phyloP scores from a whole-genome alignment of 2,329 filamentous ascomycete genomes.

The Hypoxylon sp. region DNA sequence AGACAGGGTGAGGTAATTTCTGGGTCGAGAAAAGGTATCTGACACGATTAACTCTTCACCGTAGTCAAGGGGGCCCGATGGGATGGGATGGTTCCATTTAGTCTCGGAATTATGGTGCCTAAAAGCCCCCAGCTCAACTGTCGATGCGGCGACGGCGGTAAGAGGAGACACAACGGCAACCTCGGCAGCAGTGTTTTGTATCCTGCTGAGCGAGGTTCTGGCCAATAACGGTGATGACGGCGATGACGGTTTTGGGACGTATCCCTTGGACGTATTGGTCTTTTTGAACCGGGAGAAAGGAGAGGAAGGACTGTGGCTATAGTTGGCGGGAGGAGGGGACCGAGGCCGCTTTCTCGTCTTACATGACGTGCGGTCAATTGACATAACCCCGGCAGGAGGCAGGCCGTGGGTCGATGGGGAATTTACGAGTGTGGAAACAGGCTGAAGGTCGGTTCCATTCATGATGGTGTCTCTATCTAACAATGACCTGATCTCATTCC shows the following conservation, averaged over 20 bases:
- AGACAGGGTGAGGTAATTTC: slow-evolving; percentile 33
- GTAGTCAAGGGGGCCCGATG: slow-evolving; percentile 17
- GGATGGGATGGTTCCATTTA: slow-evolving; percentile 27
- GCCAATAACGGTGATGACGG: slow-evolving; percentile 33
- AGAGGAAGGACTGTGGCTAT: slow-evolving; percentile 27
- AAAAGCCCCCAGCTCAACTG: slow-evolving; percentile 26
- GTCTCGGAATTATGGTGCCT: slow-evolving; percentile 24
- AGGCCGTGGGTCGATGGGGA: slow-evolving; percentile 24
- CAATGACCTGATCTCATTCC: slow-evolving; percentile 39
- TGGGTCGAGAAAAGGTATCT: slow-evolving; percentile 17
- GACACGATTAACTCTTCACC: slow-evolving; percentile 22
- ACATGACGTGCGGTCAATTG: slow-evolving; percentile 42
- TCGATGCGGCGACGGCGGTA: slow-evolving; percentile 19
- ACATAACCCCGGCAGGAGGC: slow-evolving; percentile 36
- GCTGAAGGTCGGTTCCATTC: slow-evolving; percentile 37
- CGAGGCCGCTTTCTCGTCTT: slow-evolving; percentile 42
- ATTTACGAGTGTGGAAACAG: slow-evolving; percentile 33
- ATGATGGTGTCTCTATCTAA: slow-evolving; percentile 39
- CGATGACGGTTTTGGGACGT: slow-evolving; percentile 22
- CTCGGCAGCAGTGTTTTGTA: slow-evolving; percentile 25
- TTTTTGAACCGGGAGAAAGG: slow-evolving; percentile 30
- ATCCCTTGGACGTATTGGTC: slow-evolving; percentile 30
- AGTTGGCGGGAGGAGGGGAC: slow-evolving; percentile 29
- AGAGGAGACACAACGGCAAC: slow-evolving; percentile 25
- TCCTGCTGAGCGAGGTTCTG: slow-evolving; percentile 16